Evolutionary conservation across 768 basidiomycete species (phyloP).

Genomic region (Mycena epipterygia): DNA sequence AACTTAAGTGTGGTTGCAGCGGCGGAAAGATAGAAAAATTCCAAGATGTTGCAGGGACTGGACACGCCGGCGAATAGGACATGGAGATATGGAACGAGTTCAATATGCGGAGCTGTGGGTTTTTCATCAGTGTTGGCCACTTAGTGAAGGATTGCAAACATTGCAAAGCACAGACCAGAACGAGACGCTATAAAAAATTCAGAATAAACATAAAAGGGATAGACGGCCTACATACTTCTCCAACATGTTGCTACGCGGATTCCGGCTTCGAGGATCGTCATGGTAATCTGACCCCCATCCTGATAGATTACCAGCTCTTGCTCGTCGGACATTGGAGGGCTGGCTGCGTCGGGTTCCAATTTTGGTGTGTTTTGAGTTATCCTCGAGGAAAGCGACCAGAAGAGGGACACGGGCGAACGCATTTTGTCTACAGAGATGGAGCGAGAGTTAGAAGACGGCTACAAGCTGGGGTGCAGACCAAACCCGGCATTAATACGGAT

Average conservation of each 20-base stretch:
- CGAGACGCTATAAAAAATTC: background rate
- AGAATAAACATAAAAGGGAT: background rate
- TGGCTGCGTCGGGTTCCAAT: no score
- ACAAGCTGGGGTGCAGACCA: no score
- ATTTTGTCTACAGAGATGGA: no score
- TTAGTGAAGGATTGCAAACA: fast-evolving
- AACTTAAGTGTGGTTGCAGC: slow-evolving; percentile 25
- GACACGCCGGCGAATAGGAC: slow-evolving; percentile 25
- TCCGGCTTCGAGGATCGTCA: slow-evolving; percentile 27
- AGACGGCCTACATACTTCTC: slow-evolving; percentile 1
- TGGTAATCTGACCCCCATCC: no score
- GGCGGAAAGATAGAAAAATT: slow-evolving; percentile 36
- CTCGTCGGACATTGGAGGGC: no score
- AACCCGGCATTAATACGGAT: no score
- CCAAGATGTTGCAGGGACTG: slow-evolving; percentile 23
- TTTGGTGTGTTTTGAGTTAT: no score
- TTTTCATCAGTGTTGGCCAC: background rate
- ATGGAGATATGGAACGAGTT: slow-evolving; percentile 27
- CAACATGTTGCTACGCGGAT: slow-evolving; percentile 12
- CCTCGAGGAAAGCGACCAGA: no score
- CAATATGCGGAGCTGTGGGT: slow-evolving; percentile 2
- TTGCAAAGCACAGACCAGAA: slow-evolving; percentile 11
- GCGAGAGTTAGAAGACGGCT: no score
- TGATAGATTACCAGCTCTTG: no score
- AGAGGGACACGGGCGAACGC: no score